A percentile compares a stretch with the other conserved stretches of the same genome.
phyloP scores from a whole-genome alignment of 495 filamentous ascomycete species.

The Wilcoxina mikolae region DNA sequence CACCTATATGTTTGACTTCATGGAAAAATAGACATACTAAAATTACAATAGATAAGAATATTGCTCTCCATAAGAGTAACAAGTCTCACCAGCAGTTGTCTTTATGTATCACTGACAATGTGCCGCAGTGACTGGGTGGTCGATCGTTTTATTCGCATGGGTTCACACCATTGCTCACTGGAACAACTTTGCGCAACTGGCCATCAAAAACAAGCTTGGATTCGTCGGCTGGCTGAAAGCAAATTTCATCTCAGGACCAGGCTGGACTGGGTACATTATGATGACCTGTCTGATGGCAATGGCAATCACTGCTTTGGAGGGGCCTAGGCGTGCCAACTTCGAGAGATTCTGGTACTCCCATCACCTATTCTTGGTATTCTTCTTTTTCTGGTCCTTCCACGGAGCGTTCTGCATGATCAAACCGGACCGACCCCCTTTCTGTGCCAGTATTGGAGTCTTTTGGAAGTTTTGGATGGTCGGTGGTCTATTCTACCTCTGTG shows the following conservation, averaged over 20 bases:
- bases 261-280: conserved; percentile 72
- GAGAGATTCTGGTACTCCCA: conserved; percentile 72
- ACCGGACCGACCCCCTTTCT: conserved; percentile 55
- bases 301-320: conserved; percentile 53
- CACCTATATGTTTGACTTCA: background rate
- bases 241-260: conserved; percentile 58
- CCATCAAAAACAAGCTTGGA: conserved; percentile 53
- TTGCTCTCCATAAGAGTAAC: conserved; percentile 58
- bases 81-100: background rate
- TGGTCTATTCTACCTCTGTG: conserved; percentile 54
- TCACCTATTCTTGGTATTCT: conserved; percentile 64
- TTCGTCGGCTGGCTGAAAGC: conserved; percentile 54
- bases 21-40: conserved; percentile 8
- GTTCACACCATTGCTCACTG: conserved; percentile 68
- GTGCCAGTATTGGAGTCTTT: conserved; percentile 54
- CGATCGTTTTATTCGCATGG: conserved; percentile 67
- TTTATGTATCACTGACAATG: background rate
- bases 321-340: conserved; percentile 53
- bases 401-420: conserved; percentile 72
- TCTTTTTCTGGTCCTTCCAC: conserved; percentile 69
- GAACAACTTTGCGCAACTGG: conserved; percentile 63
- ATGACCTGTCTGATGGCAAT: conserved; percentile 52
- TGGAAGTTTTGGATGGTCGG: conserved; percentile 72
- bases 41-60: conserved; percentile 47
- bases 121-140: conserved; percentile 52